Evolutionary conservation across 257 asterid genomes (phyloP).

Genomic region (Ehretia macrophylla): DNA sequence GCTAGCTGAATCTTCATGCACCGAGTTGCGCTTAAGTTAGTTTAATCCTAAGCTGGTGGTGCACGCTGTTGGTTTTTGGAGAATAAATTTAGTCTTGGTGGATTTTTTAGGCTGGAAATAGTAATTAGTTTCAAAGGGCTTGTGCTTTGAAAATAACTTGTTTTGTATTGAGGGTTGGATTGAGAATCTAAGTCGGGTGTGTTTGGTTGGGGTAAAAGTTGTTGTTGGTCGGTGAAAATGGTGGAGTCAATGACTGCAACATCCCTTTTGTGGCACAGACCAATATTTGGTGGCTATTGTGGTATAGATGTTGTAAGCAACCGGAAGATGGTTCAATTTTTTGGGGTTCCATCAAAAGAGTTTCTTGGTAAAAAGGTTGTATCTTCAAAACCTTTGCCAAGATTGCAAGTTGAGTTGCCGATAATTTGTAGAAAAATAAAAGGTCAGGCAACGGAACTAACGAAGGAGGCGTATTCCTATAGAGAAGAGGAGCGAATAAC

Average conservation of each 20-base stretch:
- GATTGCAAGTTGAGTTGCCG: constrained; percentile 12
- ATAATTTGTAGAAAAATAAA: constrained; percentile 23
- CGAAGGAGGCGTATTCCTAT: constrained; percentile 54
- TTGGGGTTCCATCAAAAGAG: constrained; percentile 29
- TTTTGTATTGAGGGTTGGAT: no score
- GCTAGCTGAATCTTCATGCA: no score
- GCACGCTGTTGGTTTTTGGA: no score
- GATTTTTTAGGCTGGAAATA: no score
- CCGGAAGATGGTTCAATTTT: constrained; percentile 23
- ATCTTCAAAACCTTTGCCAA: constrained; percentile 10
- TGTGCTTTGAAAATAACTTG: no score
- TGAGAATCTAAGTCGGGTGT: no score
- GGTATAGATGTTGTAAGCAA: constrained; percentile 33
- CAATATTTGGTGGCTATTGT: constrained; percentile 36
- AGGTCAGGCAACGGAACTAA: constrained; percentile 69
- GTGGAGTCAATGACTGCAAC: constrained; percentile 70
- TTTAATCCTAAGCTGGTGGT: no score
- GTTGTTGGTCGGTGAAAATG: constrained; percentile 35
- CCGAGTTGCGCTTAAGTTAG: neutral
- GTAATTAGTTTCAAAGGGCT: no score
- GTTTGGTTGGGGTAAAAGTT: no score
- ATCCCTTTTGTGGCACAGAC: constrained; percentile 56
- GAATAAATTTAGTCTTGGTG: no score
- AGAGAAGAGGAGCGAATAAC: constrained; percentile 54
- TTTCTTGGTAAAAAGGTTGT: constrained; percentile 28